Evolutionary conservation across 2,329 filamentous ascomycete genomes (phyloP).

Genomic region (Colletotrichum shisoi): DNA sequence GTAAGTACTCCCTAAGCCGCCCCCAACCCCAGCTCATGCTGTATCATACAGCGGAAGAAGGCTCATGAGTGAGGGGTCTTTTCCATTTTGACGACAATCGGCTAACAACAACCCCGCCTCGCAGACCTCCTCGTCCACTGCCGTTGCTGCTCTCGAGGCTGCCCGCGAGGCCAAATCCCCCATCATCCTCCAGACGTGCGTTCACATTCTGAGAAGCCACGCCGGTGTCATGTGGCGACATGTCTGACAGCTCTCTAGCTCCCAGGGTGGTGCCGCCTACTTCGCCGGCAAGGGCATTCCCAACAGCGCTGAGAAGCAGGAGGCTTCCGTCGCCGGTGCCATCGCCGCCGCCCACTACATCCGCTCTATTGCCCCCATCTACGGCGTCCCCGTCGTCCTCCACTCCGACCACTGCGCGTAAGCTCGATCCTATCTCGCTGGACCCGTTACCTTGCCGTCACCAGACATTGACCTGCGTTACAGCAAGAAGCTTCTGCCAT

Average conservation of each 20-base stretch:
- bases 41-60: background rate
- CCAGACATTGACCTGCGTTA: slow-evolving; percentile 4
- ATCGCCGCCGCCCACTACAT: slow-evolving; percentile 94
- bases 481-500: slow-evolving; percentile 94
- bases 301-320: slow-evolving; percentile 76
- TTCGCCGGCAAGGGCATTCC: slow-evolving; percentile 89
- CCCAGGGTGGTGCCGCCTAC: slow-evolving; percentile 91
- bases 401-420: slow-evolving; percentile 95
- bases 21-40: background rate
- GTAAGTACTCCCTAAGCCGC: slow-evolving; percentile 37
- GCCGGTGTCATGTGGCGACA: too few relatives aligned
- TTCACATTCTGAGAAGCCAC: background rate
- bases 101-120: slow-evolving; percentile 35
- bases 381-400: slow-evolving; percentile 89
- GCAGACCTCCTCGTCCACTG: slow-evolving; percentile 79
- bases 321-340: slow-evolving; percentile 86
- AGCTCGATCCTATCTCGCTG: background rate
- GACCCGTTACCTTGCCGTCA: too few relatives aligned
- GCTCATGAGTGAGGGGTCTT: slow-evolving; percentile 7
- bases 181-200: slow-evolving; percentile 83
- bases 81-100: slow-evolving; percentile 10
- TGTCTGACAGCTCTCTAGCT: slow-evolving; percentile 48
- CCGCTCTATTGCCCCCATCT: slow-evolving; percentile 82
- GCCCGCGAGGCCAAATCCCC: slow-evolving; percentile 90
- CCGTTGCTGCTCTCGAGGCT: slow-evolving; percentile 89